A percentile compares a stretch with the other conserved stretches of the same genome.
These are phyloP conservation scores for Fusarium albidum DNA, from an alignment of 2,329 filamentous ascomycete species.

Conservation along the genomic window DNA sequence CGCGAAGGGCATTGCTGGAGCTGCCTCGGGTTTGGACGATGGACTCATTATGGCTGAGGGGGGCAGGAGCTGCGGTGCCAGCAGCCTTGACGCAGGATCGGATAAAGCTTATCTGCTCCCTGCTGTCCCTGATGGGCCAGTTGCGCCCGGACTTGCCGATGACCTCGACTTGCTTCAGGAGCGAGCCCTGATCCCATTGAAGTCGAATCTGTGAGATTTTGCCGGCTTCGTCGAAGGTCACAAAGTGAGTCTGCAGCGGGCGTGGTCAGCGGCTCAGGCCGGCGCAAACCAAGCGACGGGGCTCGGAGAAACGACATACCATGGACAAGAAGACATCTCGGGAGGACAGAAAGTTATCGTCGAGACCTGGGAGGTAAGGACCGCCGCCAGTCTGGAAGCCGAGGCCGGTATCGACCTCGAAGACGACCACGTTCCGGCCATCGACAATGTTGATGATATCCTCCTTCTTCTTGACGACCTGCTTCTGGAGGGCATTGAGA, in stretches of 20 bases:
- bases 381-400: slow-evolving; percentile 86
- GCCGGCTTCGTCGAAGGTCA: slow-evolving; percentile 78
- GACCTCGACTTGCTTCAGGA: slow-evolving; percentile 92
- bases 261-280: slow-evolving; percentile 17
- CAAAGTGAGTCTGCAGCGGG: slow-evolving; percentile 77
- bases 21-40: slow-evolving; percentile 58
- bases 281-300: not conserved
- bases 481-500: slow-evolving; percentile 72
- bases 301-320: slow-evolving; percentile 62
- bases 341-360: slow-evolving; percentile 93
- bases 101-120: slow-evolving; percentile 84
- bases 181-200: slow-evolving; percentile 93
- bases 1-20: slow-evolving; percentile 64
- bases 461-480: slow-evolving; percentile 85
- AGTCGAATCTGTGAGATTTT: slow-evolving; percentile 89
- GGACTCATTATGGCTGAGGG: slow-evolving; percentile 48
- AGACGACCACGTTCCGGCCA: slow-evolving; percentile 73
- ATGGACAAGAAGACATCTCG: slow-evolving; percentile 80
- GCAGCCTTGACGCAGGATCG: slow-evolving; percentile 63
- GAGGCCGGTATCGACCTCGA: slow-evolving; percentile 84
- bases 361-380: slow-evolving; percentile 84
- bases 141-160: slow-evolving; percentile 90
- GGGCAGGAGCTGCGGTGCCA: slow-evolving; percentile 45
- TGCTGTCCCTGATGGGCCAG: slow-evolving; percentile 92
- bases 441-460: slow-evolving; percentile 79